Evolutionary conservation across 345 rosid species (phyloP), one percentile per base, ranked within the genome.

Genomic region (Leavenworthia alabamica): DNA sequence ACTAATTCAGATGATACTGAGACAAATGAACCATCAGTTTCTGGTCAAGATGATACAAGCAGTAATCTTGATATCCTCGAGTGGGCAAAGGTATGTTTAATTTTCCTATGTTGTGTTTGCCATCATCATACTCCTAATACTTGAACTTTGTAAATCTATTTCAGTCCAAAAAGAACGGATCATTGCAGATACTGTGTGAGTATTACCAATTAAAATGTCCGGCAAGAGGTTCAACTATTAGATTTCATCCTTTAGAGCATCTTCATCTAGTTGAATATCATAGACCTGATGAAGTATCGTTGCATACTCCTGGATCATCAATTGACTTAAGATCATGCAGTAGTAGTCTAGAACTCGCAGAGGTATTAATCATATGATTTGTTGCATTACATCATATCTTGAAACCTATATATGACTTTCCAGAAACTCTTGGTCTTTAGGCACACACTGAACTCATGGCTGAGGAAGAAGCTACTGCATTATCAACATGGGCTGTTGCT

Each of bases 401-500:
- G 22, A 50, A 27, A 47, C 39, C 6, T 40, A 7, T 49, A 4
- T 32, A 20, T 62, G 64, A 61, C 36, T 19, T 10, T 54, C 8
- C 6, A 6, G 7, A 32, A 40, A 56, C 48, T 40, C 48, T 71
- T 75, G 53, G 56, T 58, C 48, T 55, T 59, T 73, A 88, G 96
- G 93, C 92, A 68, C 82, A 79, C 59, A 73, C 67, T 62, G 87
- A 95, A 39, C 84, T 88, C 37, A 73, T 75, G 73, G 83, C 78
- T 19, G 98, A 86, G 82, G 98, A 92, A 81, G 98, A 92, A 79
- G 90, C 95, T 33, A 74, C 76, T 57, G 84, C 96, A 43, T 59
- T 92, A 45, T 92, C 98, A 54, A 81, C 79, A 20, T 92, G 98
- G 96, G 82, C 98, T 56, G 79, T 92, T 58, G 90, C 98, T 55